Conservation (phyloP, 768 basidiomycete species). For the Lactarius tabidus region DNA sequence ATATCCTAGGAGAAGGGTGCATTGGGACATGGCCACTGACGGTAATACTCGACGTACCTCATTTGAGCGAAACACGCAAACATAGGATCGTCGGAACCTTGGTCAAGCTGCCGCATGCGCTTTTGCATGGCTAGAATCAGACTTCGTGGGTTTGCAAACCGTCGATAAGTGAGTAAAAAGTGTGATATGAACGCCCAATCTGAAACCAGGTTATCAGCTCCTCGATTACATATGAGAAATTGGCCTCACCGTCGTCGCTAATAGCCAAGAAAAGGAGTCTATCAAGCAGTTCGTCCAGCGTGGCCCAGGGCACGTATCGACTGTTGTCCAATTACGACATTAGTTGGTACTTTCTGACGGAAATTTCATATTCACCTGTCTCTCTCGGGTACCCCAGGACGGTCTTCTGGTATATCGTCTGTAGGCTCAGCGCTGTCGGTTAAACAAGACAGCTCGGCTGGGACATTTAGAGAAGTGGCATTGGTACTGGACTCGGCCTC, state of each 20-base stretch:
- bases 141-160: conserved; percentile 75
- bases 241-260: conserved; percentile 67
- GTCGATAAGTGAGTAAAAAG: conserved; percentile 79
- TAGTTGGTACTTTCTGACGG: background rate
- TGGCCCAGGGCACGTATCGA: conserved; percentile 66
- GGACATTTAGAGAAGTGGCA: conserved; percentile 5
- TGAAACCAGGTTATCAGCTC: conserved; percentile 32
- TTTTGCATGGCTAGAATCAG: conserved; percentile 86
- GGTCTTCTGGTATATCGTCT: conserved; percentile 22
- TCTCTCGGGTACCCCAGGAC: conserved; percentile 31
- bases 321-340: conserved; percentile 34
- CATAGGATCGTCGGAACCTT: conserved; percentile 72
- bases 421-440: conserved; percentile 13
- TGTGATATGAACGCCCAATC: conserved; percentile 75
- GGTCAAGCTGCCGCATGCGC: conserved; percentile 73
- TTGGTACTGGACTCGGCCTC: conserved; percentile 7
- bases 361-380: conserved; percentile 41
- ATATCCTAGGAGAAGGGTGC: conserved; percentile 51
- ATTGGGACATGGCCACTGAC: background rate
- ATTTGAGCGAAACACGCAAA: conserved; percentile 87
- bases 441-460: conserved; percentile 12
- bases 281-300: conserved; percentile 74
- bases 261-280: conserved; percentile 79
- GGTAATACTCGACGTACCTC: conserved; percentile 47
- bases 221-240: background rate